These are phyloP conservation scores for Syzygium grande DNA, from an alignment of 345 rosid species.

Conservation along the genomic window DNA sequence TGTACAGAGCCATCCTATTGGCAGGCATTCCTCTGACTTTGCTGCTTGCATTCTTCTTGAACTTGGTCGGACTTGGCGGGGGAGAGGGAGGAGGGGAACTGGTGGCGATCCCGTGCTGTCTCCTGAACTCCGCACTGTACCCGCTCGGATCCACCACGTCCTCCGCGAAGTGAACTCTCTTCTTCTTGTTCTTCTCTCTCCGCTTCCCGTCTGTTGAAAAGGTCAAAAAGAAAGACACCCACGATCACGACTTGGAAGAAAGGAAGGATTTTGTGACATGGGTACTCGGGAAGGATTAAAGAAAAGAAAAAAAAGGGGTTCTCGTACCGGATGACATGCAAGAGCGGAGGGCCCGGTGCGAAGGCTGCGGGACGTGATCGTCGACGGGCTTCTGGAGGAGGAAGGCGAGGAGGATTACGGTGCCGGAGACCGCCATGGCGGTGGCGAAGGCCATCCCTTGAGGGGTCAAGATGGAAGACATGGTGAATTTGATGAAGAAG, in stretches of 20 bases:
- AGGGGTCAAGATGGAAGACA: conserved; percentile 46
- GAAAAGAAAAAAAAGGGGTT: neutral
- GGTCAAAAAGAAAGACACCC: neutral
- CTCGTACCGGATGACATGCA: conserved; percentile 48
- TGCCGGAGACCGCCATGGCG: conserved; percentile 78
- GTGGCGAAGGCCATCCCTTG: conserved; percentile 62
- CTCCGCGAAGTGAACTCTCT: conserved; percentile 47
- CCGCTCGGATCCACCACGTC: conserved; percentile 52
- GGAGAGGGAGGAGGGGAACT: conserved; percentile 1
- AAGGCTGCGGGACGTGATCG: conserved; percentile 12
- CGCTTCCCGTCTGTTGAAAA: conserved; percentile 18
- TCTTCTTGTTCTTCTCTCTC: conserved; percentile 24
- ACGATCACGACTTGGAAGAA: neutral
- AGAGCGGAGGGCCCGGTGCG: conserved; percentile 26
- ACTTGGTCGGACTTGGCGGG: neutral
- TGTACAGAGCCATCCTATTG: conserved; percentile 59
- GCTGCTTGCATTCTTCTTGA: conserved; percentile 1
- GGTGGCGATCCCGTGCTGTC: conserved; percentile 7
- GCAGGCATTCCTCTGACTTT: conserved; percentile 42
- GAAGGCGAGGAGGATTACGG: conserved; percentile 57
- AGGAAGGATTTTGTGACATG: neutral
- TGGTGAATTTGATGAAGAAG: neutral
- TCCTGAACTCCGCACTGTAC: conserved; percentile 36
- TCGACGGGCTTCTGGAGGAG: conserved; percentile 46
- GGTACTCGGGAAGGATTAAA: neutral